These are phyloP conservation scores for Scalesia atractyloides DNA, from an alignment of 129 eudicot species.

Conservation along the genomic window DNA sequence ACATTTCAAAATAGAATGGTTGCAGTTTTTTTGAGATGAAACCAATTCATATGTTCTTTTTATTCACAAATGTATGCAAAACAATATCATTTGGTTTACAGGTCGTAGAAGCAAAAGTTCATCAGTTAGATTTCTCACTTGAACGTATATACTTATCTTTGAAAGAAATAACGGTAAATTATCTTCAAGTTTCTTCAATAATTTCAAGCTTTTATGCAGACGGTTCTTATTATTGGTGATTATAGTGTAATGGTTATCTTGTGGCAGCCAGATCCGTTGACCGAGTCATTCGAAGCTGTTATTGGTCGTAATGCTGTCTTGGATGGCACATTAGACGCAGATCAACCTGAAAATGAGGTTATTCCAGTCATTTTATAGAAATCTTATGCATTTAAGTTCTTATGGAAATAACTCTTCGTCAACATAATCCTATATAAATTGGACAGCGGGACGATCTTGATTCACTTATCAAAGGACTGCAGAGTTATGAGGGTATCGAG, in stretches of 20 bases:
- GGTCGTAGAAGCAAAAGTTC: slow-evolving; percentile 87
- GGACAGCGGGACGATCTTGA: slow-evolving; percentile 80
- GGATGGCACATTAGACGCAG: slow-evolving; percentile 49
- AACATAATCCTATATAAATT: slow-evolving; percentile 5
- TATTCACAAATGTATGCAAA: neutral
- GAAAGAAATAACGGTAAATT: slow-evolving; percentile 76
- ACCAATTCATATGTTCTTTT: neutral
- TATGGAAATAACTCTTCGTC: neutral
- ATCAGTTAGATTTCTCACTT: slow-evolving; percentile 76
- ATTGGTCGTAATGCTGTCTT: slow-evolving; percentile 47
- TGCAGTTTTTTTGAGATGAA: slow-evolving; percentile 9
- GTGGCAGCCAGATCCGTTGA: slow-evolving; percentile 87
- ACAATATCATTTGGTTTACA: slow-evolving; percentile 33
- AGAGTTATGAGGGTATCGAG: slow-evolving; percentile 64
- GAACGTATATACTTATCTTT: slow-evolving; percentile 81
- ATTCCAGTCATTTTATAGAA: neutral
- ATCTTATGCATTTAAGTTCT: slow-evolving; percentile 16
- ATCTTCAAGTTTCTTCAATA: neutral
- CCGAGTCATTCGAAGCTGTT: slow-evolving; percentile 67
- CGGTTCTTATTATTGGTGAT: slow-evolving; percentile 4
- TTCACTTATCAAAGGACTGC: slow-evolving; percentile 62
- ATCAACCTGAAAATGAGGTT: slow-evolving; percentile 72
- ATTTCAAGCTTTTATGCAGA: neutral
- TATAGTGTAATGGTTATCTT: neutral
- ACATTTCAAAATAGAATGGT: neutral